A percentile compares a stretch with the other conserved stretches of the same genome.
These are phyloP conservation scores for Metschnikowia henanensis DNA, from an alignment of 805 yeast genomes.

Conservation along the genomic window DNA sequence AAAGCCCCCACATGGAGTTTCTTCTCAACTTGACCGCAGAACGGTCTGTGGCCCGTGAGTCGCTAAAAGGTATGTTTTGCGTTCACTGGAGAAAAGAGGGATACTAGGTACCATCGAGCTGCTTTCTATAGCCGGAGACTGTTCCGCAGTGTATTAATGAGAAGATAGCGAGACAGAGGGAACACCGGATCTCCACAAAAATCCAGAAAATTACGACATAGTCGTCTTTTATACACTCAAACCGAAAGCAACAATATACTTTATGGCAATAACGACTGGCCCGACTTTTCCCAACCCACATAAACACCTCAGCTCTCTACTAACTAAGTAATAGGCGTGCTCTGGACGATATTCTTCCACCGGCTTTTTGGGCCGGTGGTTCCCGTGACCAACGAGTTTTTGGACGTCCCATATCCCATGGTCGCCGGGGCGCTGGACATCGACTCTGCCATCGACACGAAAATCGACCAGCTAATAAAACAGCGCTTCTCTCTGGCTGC, in stretches of 20 bases:
- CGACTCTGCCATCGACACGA: slow-evolving; percentile 43
- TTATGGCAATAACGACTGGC: too few species aligned
- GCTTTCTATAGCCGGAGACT: not conserved
- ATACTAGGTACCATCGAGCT: not conserved
- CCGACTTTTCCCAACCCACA: not conserved
- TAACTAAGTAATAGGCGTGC: slow-evolving; percentile 41
- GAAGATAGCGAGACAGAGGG: too few species aligned
- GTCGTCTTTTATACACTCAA: too few species aligned
- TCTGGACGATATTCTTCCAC: slow-evolving; percentile 69
- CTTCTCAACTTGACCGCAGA: slow-evolving; percentile 50
- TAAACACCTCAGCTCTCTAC: slow-evolving; percentile 3
- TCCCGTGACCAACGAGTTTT: slow-evolving; percentile 56
- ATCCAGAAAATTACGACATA: too few species aligned
- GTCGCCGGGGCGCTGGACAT: slow-evolving; percentile 48
- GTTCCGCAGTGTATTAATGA: too few species aligned
- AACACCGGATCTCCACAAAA: too few species aligned
- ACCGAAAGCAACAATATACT: too few species aligned
- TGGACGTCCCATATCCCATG: slow-evolving; percentile 59
- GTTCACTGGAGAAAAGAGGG: too few species aligned
- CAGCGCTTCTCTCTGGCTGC: slow-evolving; percentile 22
- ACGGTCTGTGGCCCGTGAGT: slow-evolving; percentile 53
- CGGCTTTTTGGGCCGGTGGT: slow-evolving; percentile 64
- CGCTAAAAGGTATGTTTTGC: slow-evolving; percentile 51
- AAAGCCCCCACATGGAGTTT: slow-evolving; percentile 51
- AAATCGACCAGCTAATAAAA: slow-evolving; percentile 32